Base-by-base conservation (phyloP, 306 rosid genomes). In the Prunus padus region DNA sequence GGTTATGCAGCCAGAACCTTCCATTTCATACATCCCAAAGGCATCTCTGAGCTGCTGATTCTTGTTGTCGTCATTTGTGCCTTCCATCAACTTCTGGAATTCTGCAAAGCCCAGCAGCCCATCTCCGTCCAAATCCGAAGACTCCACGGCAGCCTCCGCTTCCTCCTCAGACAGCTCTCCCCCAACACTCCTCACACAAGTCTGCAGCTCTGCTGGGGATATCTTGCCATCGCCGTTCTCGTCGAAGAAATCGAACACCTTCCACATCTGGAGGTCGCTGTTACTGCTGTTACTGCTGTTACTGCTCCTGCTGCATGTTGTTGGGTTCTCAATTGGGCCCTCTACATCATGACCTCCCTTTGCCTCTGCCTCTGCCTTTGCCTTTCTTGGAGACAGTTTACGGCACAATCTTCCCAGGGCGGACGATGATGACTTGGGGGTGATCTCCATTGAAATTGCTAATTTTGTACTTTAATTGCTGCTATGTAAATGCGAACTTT, bases 141-240 rank as follows among this genome's bases (percentile, higher is more conserved):
- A 56, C 8, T 15, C 69, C 51, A 83, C 72, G 7, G 69, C 86
- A 3, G 76, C 71, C 18, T 64, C 71, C 0, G 86, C 86, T 63
- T 79, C 86, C 46, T 79, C 80, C 6, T 12, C 54, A 0, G 86
- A 83, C 11, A 83, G 57, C 44, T 67, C 55, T 2, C 79, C 76
- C 4, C 86, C 83, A 0, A 15, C 30, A 40, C 52, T 44, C 26
- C 54, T 71, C 33, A 83, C 74, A 44, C 86, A 83, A 11, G 60
- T 79, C 57, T 76, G 83, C 18, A 83, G 52, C 18, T 83, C 86
- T 0, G 74, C 69, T 1, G 86, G 86, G 56, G 86, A 83, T 63
- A 83, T 75, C 67, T 65, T 79, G 18, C 86, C 81, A 25, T 83
- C 86, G 4, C 83, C 77, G 26, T 83, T 45, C 65, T 79, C 72